Evolutionary conservation across 202 grass and related monocot genomes (phyloP).

Genomic region (Miscanthus sacchariflorus): DNA sequence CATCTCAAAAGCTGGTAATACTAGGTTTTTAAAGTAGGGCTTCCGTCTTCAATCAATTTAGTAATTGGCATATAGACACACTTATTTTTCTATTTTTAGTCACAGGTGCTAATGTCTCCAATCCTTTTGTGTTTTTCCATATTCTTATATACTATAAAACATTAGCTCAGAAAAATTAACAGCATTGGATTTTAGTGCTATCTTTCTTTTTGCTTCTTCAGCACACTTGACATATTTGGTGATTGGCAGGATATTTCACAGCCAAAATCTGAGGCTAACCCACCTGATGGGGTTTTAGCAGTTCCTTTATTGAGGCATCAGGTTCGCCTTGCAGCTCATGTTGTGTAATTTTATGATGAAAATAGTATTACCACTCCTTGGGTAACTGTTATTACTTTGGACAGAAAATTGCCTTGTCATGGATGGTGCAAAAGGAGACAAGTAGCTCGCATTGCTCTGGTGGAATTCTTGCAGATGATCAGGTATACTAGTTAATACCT

Average conservation of each 20-base stretch:
- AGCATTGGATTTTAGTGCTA: background rate
- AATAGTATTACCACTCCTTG: constrained; percentile 36
- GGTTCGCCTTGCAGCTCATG: constrained; percentile 53
- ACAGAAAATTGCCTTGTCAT: constrained; percentile 95
- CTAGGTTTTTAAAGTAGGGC: background rate
- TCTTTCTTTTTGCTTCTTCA: constrained; percentile 37
- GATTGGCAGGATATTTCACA: constrained; percentile 85
- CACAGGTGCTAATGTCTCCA: background rate
- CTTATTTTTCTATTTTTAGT: constrained; percentile 14
- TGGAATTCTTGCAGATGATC: constrained; percentile 99
- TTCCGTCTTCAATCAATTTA: background rate
- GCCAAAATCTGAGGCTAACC: constrained; percentile 82
- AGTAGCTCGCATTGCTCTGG: constrained; percentile 74
- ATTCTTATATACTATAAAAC: constrained; percentile 8
- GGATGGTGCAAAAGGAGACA: constrained; percentile 99
- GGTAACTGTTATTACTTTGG: constrained; percentile 34
- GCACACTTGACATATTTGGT: constrained; percentile 43
- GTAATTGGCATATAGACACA: background rate
- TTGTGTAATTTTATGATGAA: constrained; percentile 8
- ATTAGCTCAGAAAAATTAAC: constrained; percentile 16
- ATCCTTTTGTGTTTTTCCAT: background rate
- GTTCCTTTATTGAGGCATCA: constrained; percentile 98
- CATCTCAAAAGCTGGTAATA: background rate
- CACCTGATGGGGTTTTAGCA: constrained; percentile 83
- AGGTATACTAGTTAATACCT: constrained; percentile 59